Base-by-base conservation (phyloP, 1,284 basidiomycete genomes). In the Ganoderma meredithae region DNA sequence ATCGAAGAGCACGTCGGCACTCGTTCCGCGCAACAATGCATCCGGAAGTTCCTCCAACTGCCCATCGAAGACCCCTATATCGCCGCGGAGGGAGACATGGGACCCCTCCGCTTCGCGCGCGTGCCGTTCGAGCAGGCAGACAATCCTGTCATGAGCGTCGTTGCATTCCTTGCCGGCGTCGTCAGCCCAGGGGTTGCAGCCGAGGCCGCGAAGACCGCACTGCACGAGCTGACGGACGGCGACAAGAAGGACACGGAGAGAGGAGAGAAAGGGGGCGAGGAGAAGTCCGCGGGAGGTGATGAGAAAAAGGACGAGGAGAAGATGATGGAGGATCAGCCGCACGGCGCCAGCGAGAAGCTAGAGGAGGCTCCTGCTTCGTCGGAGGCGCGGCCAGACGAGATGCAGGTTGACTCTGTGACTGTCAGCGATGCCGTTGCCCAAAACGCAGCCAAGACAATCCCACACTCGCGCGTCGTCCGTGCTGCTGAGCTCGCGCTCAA, bases 131-230 rank as follows among this genome's bases (percentile, higher is more conserved):
- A 96, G 72, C 94, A 96, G 77, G 90, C 94, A 1, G 98, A 99
- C 77, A 99, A 99, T 79, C 97, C 97, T 0, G 96, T 99, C 41
- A 96, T 99, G 96, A 96, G 94, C 79, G 97, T 99, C 31, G 96
- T 99, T 15, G 95, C 97, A 0, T 99, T 99, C 83, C 85, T 99
- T 59, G 96, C 97, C 17, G 93, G 93, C 19, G 95, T 97, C 1
- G 94, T 99, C 7, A 92, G 90, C 19, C 96, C 96, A 0, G 92
- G 93, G 0, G 93, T 98, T 5, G 97, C 97, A 0, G 94, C 95
- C 0, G 96, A 97, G 66, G 97, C 96, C 0, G 96, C 97, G 10
- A 97, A 97, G 79, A 92, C 92, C 7, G 96, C 96, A 0, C 82
- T 99, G 60, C 94, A 91, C 68, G 90, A 92, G 58, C 83, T 97